These are phyloP conservation scores for Thoreauomyces humboldtii DNA, from an alignment of 192 early-diverging fungal species.

Conservation along the genomic window DNA sequence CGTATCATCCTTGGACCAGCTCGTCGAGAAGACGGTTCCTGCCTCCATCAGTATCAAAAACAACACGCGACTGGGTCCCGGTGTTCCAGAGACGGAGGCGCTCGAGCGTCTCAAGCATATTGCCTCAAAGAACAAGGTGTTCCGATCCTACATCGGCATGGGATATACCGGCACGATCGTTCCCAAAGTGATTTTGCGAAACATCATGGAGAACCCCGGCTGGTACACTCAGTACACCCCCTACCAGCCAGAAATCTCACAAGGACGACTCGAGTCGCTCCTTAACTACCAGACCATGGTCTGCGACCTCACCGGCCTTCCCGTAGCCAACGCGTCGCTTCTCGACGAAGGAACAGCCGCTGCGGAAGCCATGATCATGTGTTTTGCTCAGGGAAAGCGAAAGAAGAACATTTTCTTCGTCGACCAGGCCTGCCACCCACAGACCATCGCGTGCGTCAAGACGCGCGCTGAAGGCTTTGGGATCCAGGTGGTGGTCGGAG, in stretches of 20 bases:
- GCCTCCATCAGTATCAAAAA: conserved; percentile 70
- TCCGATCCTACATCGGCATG: conserved; percentile 91
- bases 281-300: conserved; percentile 99
- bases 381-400: conserved; percentile 67
- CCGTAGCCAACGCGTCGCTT: conserved; percentile 95
- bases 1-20: conserved; percentile 73
- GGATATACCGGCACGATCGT: conserved; percentile 91
- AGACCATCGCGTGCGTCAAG: conserved; percentile 90
- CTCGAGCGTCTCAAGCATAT: conserved; percentile 78
- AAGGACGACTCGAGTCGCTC: conserved; percentile 95
- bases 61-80: conserved; percentile 70
- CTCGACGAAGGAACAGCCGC: conserved; percentile 99
- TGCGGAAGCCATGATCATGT: conserved; percentile 95
- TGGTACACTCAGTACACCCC: conserved; percentile 99
- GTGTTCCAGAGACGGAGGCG: conserved; percentile 82
- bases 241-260: conserved; percentile 99
- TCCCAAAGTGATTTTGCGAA: conserved; percentile 93
- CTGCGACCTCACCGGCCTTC: conserved; percentile 90
- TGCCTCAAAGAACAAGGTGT: conserved; percentile 88
- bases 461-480: conserved; percentile 95
- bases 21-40: conserved; percentile 84
- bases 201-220: conserved; percentile 96
- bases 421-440: conserved; percentile 89
- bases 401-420: conserved; percentile 89
- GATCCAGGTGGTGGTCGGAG: conserved; percentile 83